Base-by-base conservation (phyloP, 345 rosid genomes). In the Laguncularia racemosa region DNA sequence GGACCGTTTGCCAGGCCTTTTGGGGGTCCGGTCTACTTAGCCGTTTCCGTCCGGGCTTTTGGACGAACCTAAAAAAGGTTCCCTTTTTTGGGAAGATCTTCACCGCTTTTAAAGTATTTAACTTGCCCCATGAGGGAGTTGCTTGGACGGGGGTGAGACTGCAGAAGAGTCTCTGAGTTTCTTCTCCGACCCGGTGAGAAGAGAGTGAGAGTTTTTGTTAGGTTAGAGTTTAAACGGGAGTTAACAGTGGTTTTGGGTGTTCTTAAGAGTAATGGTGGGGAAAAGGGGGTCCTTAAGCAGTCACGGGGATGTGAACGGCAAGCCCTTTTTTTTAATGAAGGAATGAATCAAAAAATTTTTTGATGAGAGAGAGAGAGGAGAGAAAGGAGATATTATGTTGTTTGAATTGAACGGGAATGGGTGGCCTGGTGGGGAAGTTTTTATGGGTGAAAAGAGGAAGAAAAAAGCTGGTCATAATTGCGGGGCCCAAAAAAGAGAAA, bases 91-190 rank as follows among this genome's bases (percentile, higher is more conserved):
- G 53, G 50, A 3, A 76, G 55, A 8, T 62, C 78, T 47, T 88
- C 95, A 17, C 96, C 98, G 26, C 96, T 87, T 46, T 78, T 86
- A n/a, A 1, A 89, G 85, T 54, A 92, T 67, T 76, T 83, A 14
- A 89, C 80, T 26, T 80, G 80, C 0, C 89, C 79, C 53, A 62
- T 67, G 15, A 71, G 40, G 73, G 62, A 14, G 28, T 48, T 69
- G 73, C 3, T 51, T n/a, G 6, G 63, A 48, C 1, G 26, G 53
- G 2, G 73, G 52, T 8, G 55, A 0, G 80, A 70, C 56, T 2
- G 46, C 67, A 9, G 54, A 58, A 0, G 73, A 57, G 1, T 71
- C 65, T 0, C 76, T 56, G 84, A 71, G 55, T 80, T 81, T 14
- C 70, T 73, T 49, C 76, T 80, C 10, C 79, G 63, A 14, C 93